Base-by-base conservation (phyloP, 768 basidiomycete species). In the Kwoniella shandongensis region DNA sequence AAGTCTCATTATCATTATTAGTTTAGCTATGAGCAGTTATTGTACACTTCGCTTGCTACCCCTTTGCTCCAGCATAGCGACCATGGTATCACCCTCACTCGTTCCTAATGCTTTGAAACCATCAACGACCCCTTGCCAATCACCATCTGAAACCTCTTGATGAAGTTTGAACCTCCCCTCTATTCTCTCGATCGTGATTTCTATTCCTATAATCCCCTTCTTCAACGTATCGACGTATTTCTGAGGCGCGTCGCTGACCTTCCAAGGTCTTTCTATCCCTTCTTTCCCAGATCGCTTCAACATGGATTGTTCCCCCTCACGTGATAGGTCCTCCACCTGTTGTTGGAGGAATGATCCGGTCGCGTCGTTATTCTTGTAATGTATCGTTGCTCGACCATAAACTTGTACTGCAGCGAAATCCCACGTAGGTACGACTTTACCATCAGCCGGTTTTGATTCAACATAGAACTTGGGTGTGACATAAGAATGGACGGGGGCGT, bases 391-490 rank as follows among this genome's bases (percentile, higher is more conserved):
- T 38, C 57, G 66, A 15, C 76, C 76, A 59, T 77, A 77, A 0
- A 70, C 72, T 44, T 76, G 72, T 2, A 77, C 76, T 17, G 72
- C 69, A 6, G 70, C 59, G 51, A 76, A 77, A 55, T 76, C 59
- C 74, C 74, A 77, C 4, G 76, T 77, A 0, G 76, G 76, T 0
- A 77, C 76, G 44, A 77, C 76, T 53, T 75, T 74, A 8, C 75
- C 74, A 1, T 65, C 62, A 11, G 41, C 27, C 1, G 76, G 76
- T 54, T 77, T 77, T 15, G 76, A 72, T 22, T 54, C 50, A 45
- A 54, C 62, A 51, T 77, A 77, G 63, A 66, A 74, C 22, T 66
- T 63, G 1, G 76, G 76, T 3, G 73, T 68, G 58, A 77, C 58
- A 54, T 77, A 77, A 18, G 59, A 63, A 54, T 75, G 60, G 11